Evolutionary conservation across 208 protist genomes (phyloP).

Genomic region (Tritrichomonas musculus): DNA sequence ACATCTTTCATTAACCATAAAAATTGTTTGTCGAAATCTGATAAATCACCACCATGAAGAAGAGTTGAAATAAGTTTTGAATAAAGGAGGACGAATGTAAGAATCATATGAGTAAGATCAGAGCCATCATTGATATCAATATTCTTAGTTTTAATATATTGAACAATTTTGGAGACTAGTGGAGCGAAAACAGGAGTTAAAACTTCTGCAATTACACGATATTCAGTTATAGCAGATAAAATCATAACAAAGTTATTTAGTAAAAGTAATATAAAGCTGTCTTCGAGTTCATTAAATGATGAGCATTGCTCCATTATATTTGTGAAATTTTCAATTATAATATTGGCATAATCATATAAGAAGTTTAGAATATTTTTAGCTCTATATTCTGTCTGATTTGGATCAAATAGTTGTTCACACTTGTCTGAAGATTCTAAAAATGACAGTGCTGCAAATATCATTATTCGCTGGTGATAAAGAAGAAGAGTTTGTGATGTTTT

Average conservation of each 20-base stretch:
- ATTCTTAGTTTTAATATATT: not conserved
- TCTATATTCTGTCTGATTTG: too few species aligned
- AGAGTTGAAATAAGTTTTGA: not conserved
- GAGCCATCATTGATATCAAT: not conserved
- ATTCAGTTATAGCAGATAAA: not conserved
- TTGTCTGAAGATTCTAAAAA: too few species aligned
- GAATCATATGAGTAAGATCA: not conserved
- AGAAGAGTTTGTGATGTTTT: too few species aligned
- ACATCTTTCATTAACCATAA: not conserved
- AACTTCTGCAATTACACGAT: not conserved
- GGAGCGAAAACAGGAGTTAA: not conserved
- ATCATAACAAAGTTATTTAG: not conserved
- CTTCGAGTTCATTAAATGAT: not conserved
- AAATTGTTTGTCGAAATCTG: constrained; percentile 1
- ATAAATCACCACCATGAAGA: not conserved
- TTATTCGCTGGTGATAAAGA: not conserved
- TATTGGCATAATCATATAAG: not conserved
- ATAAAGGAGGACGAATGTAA: not conserved
- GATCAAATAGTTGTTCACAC: too few species aligned
- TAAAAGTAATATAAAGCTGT: not conserved
- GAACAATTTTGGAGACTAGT: not conserved
- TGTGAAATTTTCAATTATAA: not conserved
- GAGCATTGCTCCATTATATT: not conserved
- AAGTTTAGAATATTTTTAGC: too few species aligned
- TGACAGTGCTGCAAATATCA: too few species aligned